A percentile compares a stretch with the other conserved stretches of the same genome.
Evolutionary conservation across 805 yeast genomes (phyloP).

Genomic region (Starmera amethionina): DNA sequence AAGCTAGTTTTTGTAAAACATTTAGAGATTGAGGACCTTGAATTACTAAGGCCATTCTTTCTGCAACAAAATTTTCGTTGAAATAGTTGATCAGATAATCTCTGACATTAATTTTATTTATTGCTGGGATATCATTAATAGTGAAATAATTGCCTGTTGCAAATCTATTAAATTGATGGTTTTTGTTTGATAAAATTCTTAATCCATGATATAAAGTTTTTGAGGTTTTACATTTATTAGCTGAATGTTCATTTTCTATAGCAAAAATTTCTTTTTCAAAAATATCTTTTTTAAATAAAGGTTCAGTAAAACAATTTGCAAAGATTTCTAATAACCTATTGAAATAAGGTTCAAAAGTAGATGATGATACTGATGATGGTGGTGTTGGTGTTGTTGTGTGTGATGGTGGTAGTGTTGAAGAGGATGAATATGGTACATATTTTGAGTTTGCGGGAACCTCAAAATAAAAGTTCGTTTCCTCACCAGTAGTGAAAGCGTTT

Average conservation of each 20-base stretch:
- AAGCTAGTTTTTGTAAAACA: slow-evolving; percentile 40
- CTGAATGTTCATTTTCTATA: slow-evolving; percentile 55
- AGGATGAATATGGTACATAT: slow-evolving; percentile 5
- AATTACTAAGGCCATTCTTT: slow-evolving; percentile 47
- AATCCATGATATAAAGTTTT: slow-evolving; percentile 52
- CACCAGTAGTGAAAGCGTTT: slow-evolving; percentile 66
- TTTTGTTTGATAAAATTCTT: slow-evolving; percentile 34
- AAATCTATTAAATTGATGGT: slow-evolving; percentile 51
- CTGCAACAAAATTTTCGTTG: slow-evolving; percentile 30
- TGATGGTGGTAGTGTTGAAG: not conserved
- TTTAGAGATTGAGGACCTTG: slow-evolving; percentile 61
- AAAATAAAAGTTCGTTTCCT: slow-evolving; percentile 53
- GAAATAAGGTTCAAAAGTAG: slow-evolving; percentile 27
- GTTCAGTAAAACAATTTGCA: slow-evolving; percentile 39
- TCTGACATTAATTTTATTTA: slow-evolving; percentile 26
- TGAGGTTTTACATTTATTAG: slow-evolving; percentile 33
- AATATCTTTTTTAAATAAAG: slow-evolving; percentile 34
- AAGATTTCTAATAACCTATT: slow-evolving; percentile 38
- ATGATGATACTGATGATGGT: not conserved
- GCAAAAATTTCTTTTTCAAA: slow-evolving; percentile 47
- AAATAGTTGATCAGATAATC: slow-evolving; percentile 30
- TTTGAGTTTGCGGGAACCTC: slow-evolving; percentile 41
- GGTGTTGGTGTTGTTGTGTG: slow-evolving; percentile 4
- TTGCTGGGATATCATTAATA: slow-evolving; percentile 24
- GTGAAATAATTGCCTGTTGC: slow-evolving; percentile 57